Conservation (phyloP, 192 early-diverging fungal genomes). For the Linnemannia elongata region DNA sequence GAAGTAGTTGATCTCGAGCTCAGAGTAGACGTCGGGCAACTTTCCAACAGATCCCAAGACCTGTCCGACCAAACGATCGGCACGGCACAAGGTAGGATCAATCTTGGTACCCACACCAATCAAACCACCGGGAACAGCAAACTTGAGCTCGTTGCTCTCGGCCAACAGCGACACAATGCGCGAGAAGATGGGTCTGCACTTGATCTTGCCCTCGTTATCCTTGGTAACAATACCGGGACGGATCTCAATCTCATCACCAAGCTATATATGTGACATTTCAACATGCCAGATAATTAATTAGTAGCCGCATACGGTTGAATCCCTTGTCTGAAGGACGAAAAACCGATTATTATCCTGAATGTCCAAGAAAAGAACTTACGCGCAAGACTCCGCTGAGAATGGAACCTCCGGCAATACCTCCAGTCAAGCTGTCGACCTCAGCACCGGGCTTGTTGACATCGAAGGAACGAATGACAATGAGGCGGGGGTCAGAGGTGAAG, state of each 20-base stretch:
- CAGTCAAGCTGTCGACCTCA: slow-evolving; percentile 92
- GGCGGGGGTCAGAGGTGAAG: slow-evolving; percentile 89
- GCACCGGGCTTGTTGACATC: slow-evolving; percentile 99
- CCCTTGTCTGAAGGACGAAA: background rate
- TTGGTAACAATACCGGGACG: slow-evolving; percentile 94
- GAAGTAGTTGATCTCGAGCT: slow-evolving; percentile 98
- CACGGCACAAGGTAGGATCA: slow-evolving; percentile 96
- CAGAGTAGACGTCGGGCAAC: slow-evolving; percentile 93
- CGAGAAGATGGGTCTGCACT: slow-evolving; percentile 90
- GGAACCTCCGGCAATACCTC: slow-evolving; percentile 98
- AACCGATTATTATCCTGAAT: background rate
- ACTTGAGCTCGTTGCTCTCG: slow-evolving; percentile 92
- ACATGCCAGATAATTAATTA: background rate
- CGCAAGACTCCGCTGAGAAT: slow-evolving; percentile 92
- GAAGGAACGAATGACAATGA: slow-evolving; percentile 99
- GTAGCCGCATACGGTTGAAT: background rate
- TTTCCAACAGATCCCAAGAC: slow-evolving; percentile 93
- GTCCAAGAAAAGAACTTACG: slow-evolving; percentile 47
- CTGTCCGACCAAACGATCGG: slow-evolving; percentile 96
- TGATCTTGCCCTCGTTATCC: slow-evolving; percentile 86
- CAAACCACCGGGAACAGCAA: slow-evolving; percentile 99
- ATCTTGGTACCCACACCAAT: slow-evolving; percentile 97
- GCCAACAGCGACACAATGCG: slow-evolving; percentile 89
- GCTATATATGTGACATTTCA: slow-evolving; percentile 53
- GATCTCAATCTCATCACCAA: slow-evolving; percentile 97